Evolutionary conservation across 139 green algal genomes (phyloP).

Genomic region (Nannochloris sp.): DNA sequence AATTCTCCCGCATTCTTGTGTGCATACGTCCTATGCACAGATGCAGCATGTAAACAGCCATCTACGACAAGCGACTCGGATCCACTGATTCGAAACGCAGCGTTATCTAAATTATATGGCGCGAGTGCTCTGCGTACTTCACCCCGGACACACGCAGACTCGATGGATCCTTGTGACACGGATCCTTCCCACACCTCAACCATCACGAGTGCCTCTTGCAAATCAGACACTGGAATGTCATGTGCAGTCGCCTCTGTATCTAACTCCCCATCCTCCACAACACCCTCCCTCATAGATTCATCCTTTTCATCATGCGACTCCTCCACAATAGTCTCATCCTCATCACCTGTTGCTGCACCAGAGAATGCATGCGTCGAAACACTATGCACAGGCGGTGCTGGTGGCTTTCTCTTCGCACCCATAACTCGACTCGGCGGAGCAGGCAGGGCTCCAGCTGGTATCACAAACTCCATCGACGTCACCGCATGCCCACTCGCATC

Average conservation of each 20-base stretch:
- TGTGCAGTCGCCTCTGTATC: not conserved
- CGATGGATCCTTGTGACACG: conserved; percentile 1
- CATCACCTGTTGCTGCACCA: conserved; percentile 10
- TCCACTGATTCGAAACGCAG: conserved; percentile 15
- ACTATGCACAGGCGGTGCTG: not conserved
- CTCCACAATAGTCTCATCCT: not conserved
- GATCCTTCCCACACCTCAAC: conserved; percentile 22
- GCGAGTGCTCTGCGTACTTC: conserved; percentile 18
- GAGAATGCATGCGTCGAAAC: conserved; percentile 1
- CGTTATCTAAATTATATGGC: conserved; percentile 16
- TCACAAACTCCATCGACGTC: conserved; percentile 21
- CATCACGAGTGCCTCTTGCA: conserved; percentile 23
- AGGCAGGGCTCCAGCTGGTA: conserved; percentile 37
- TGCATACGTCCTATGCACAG: conserved; percentile 14
- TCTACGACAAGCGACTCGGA: conserved; percentile 4
- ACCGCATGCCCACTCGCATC: not conserved
- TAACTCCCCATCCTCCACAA: not conserved
- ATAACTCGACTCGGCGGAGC: conserved; percentile 20
- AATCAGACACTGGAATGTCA: not conserved
- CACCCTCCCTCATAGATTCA: conserved; percentile 3
- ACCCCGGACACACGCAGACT: conserved; percentile 14
- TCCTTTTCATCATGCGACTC: conserved; percentile 11
- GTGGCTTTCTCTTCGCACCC: not conserved
- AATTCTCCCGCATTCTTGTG: not conserved
- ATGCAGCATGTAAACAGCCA: conserved; percentile 17